A percentile compares a stretch with the other conserved stretches of the same genome.
Conservation (phyloP, 371 early-diverging fungal species). For the Blastocladiella emersonii region DNA sequence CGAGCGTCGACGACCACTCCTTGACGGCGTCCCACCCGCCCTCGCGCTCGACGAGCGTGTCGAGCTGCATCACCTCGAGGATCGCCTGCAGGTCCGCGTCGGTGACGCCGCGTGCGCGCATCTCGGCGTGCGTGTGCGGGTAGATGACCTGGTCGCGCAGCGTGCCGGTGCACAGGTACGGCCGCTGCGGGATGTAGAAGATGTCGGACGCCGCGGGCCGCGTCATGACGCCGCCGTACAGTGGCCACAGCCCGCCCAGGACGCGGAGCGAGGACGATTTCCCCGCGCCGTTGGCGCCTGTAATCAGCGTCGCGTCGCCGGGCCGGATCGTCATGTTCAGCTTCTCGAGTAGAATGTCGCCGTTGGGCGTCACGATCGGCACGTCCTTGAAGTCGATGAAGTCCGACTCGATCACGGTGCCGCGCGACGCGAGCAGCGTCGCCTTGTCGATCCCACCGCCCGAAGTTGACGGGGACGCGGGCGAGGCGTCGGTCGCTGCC, state of each 20-base stretch:
- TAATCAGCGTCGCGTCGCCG: conserved; percentile 52
- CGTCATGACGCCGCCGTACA: conserved; percentile 53
- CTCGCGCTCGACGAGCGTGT: conserved; percentile 60
- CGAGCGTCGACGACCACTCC: conserved; percentile 83
- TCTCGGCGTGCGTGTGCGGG: conserved; percentile 66
- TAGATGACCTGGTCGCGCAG: conserved; percentile 80
- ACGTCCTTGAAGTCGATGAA: conserved; percentile 17
- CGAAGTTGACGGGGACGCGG: no score
- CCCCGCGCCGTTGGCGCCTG: conserved; percentile 71
- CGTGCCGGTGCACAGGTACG: conserved; percentile 71
- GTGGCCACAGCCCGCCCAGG: conserved; percentile 77
- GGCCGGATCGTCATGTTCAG: conserved; percentile 43
- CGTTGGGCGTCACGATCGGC: conserved; percentile 32
- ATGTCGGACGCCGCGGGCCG: conserved; percentile 51
- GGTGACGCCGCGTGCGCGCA: conserved; percentile 53
- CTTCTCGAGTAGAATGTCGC: conserved; percentile 46
- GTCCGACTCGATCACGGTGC: conserved; percentile 5
- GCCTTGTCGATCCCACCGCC: not conserved
- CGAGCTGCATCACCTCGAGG: conserved; percentile 53
- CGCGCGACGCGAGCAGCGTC: conserved; percentile 5
- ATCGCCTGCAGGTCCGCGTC: conserved; percentile 62
- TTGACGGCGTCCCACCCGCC: conserved; percentile 76
- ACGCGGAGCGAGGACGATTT: conserved; percentile 62
- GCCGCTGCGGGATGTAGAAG: conserved; percentile 78
- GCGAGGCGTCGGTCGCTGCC: not conserved